phyloP scores from a whole-genome alignment of 257 asterid genomes.

The Dorcoceras hygrometricum region DNA sequence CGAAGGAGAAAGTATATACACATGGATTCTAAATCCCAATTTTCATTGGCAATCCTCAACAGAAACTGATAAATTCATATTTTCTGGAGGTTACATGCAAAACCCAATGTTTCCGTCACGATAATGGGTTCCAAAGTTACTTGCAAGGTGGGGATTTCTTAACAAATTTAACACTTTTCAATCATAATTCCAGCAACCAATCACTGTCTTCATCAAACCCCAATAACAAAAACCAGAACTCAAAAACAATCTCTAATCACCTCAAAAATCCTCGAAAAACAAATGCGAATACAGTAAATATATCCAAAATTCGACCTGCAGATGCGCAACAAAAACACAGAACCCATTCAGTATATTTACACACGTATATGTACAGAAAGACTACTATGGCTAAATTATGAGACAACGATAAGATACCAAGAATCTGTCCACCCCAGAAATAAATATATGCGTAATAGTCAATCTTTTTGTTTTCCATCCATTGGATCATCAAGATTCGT shows the following conservation, averaged over 20 bases:
- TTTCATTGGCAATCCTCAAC: constrained; percentile 18
- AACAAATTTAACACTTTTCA: not conserved
- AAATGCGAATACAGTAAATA: not conserved
- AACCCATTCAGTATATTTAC: not conserved
- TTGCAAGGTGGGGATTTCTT: constrained; percentile 9
- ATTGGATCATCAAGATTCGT: constrained; percentile 30
- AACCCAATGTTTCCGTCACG: constrained; percentile 9
- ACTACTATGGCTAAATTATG: not conserved
- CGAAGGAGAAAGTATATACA: not conserved
- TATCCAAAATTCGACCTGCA: constrained; percentile 25
- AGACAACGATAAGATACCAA: not conserved
- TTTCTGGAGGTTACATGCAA: constrained; percentile 13
- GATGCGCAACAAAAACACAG: not conserved
- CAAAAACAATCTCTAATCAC: constrained; percentile 12
- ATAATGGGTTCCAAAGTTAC: not conserved
- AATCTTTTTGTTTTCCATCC: constrained; percentile 11
- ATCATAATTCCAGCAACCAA: constrained; percentile 15
- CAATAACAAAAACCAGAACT: constrained; percentile 23
- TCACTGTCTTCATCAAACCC: constrained; percentile 28
- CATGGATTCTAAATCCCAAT: constrained; percentile 11
- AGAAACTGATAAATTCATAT: not conserved
- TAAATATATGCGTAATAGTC: not conserved
- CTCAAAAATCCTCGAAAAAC: not conserved
- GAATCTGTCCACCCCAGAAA: not conserved
- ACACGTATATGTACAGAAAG: not conserved